phyloP scores from a whole-genome alignment of 768 basidiomycete genomes.

The Xerocomellus intermedius region DNA sequence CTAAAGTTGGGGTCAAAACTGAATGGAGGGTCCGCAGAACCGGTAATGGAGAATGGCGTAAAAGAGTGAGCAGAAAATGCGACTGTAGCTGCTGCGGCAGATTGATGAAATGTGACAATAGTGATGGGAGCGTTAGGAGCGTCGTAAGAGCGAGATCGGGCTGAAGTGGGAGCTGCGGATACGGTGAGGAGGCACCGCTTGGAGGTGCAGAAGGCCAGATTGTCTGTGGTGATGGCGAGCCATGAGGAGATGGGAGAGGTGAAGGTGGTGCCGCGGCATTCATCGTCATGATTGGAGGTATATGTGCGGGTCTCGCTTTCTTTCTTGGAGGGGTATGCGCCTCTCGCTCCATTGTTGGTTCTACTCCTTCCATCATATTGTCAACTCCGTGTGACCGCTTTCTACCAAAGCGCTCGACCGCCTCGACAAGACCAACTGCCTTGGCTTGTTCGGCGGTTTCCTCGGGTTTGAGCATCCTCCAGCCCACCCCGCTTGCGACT shows the following conservation, averaged over 20 bases:
- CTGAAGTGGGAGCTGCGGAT: conserved; percentile 69
- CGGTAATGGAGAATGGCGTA: conserved; percentile 88
- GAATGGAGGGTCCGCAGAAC: conserved; percentile 88
- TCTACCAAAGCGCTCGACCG: conserved; percentile 76
- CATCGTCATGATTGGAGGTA: conserved; percentile 61
- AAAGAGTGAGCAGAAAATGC: conserved; percentile 87
- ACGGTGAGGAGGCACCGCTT: conserved; percentile 72
- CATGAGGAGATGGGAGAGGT: conserved; percentile 81
- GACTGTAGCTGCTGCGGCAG: conserved; percentile 86
- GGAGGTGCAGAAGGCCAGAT: conserved; percentile 83
- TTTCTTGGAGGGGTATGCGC: conserved; percentile 62
- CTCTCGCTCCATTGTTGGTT: conserved; percentile 48
- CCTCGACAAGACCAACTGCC: conserved; percentile 69
- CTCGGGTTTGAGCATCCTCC: conserved; percentile 73
- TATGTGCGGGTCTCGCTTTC: conserved; percentile 63
- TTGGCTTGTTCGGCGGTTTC: conserved; percentile 48
- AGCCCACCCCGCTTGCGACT: conserved; percentile 61
- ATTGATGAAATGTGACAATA: conserved; percentile 76
- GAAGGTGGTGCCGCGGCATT: conserved; percentile 80
- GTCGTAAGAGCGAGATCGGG: conserved; percentile 81
- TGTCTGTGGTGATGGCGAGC: conserved; percentile 72
- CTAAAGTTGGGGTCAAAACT: conserved; percentile 85
- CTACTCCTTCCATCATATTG: conserved; percentile 74
- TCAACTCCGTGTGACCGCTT: conserved; percentile 56
- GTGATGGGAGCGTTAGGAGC: conserved; percentile 79